Evolutionary conservation across 2,329 filamentous ascomycete species (phyloP), one percentile per base, ranked within the genome.

Genomic region (Ophiostoma sp.): DNA sequence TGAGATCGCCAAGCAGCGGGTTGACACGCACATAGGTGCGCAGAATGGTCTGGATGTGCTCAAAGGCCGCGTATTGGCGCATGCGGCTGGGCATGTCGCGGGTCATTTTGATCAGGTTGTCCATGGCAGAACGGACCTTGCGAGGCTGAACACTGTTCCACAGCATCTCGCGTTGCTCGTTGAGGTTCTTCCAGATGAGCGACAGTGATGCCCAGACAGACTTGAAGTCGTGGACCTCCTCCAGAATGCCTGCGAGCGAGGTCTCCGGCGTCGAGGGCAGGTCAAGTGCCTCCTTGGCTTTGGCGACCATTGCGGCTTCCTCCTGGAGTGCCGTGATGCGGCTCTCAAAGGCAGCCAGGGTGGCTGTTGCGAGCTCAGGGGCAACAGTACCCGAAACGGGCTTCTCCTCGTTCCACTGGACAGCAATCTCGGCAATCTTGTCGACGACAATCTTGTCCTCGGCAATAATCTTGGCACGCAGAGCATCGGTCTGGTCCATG

Each of bases 61-160:
- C 96, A 78, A 99, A 99, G n/a, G 96, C 96, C 75, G 96, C 94
- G 79, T 99, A 99, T 77, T 99, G 96, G 72, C 96, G 90, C 94
- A 99, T 98, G 72, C 95, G 90, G 80, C 93, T 97, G 0, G 96
- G 95, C 95, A 99, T 98, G 73, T 98, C 94, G 81, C 97, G 98
- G 48, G 94, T 98, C 86, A 96, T 96, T 83, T 97, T 97, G 79
- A 98, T 92, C 69, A 98, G 86, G 67, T 90, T 90, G 77, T 99
- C 94, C 68, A 99, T 89, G 73, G 92, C 91, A 75, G 91, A 87
- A 52, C 95, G 89, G 71, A 99, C 88, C 81, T 98, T 99, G 73
- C 95, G 88, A 10, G 96, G 94, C 77, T 98, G 93, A 1, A 99
- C 91, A 76, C 92, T 97, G 70, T 90, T 96, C 96, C 96, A 99